Evolutionary conservation across 2,329 filamentous ascomycete genomes (phyloP), one percentile per base, ranked within the genome.

Genomic region (Phaeosphaeriaceae sp.): DNA sequence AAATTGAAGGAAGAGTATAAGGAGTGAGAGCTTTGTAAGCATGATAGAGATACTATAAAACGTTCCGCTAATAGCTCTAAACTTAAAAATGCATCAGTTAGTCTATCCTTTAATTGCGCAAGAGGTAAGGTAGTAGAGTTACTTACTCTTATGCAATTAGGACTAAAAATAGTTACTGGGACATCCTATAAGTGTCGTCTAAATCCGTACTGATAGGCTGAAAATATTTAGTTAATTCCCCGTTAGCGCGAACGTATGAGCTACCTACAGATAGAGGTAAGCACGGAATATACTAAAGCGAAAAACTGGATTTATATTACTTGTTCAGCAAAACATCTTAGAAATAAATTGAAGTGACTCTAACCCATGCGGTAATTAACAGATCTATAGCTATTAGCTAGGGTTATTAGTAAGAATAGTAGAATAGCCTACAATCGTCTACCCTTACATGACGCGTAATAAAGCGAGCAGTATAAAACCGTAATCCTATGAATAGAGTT

Each of bases 161-260:
- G 39, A 42, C 39, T 42, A 42, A 42, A 42, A 42, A 42, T 6
- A 23, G 23, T 13, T 30, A 42, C 21, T 33, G 39, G 39, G 39
- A 42, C 39, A 42, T 42, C 39, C 39, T 13, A 42, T 42, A 42
- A 23, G 39, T 42, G 39, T 32, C 39, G 21, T 30, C 39, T 23
- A 29, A 42, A 16, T 42, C 39, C 23, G 30, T 30, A 42, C 8
- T 18, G 21, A n/a, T 20, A 30, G 23, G 6, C 39, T 42, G 23
- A 20, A 42, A 42, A 30, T 42, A 42, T 42, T 42, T 42, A 42
- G 28, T 18, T 23, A 42, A 30, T 42, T 42, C 39, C 39, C n/a
- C n/a, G 23, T 32, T 16, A n/a, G 28, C 20, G 23, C 5, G 23
- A 42, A 42, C 30, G 23, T 42, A 42, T n/a, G n/a, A n/a, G 39